Evolutionary conservation across 139 green algal genomes (phyloP).

Genomic region (Picochlorum sp.): DNA sequence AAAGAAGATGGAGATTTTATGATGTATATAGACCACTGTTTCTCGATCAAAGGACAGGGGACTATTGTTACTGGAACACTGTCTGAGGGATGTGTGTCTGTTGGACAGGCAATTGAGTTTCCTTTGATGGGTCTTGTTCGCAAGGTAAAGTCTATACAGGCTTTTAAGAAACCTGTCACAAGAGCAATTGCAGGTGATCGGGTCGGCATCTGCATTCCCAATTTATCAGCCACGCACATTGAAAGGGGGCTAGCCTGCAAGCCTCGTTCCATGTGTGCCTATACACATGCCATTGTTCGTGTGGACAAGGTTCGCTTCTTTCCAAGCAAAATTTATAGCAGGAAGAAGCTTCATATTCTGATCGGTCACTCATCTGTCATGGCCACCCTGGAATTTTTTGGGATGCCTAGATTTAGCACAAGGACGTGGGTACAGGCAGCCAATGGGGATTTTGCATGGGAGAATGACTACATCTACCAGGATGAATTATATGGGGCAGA

Average conservation of each 20-base stretch:
- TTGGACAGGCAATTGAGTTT: constrained; percentile 75
- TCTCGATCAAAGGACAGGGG: constrained; percentile 83
- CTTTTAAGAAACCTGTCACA: constrained; percentile 68
- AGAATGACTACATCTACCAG: constrained; percentile 61
- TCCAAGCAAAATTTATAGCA: constrained; percentile 17
- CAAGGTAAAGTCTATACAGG: constrained; percentile 87
- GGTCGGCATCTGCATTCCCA: constrained; percentile 78
- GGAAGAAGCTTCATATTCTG: constrained; percentile 68
- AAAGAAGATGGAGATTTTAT: constrained; percentile 50
- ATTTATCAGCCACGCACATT: constrained; percentile 71
- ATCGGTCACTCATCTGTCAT: constrained; percentile 78
- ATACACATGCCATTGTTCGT: constrained; percentile 54
- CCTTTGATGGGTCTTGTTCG: constrained; percentile 54
- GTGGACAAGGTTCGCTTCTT: constrained; percentile 80
- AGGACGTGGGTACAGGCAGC: not conserved
- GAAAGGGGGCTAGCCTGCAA: constrained; percentile 72
- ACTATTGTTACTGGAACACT: constrained; percentile 87
- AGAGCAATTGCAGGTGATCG: constrained; percentile 59
- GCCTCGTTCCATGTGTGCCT: constrained; percentile 64
- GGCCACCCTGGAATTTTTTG: constrained; percentile 73
- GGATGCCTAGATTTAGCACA: constrained; percentile 21
- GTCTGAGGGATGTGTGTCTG: constrained; percentile 45
- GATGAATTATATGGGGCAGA: constrained; percentile 65
- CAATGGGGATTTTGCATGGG: constrained; percentile 42
- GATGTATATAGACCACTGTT: constrained; percentile 93